Evolutionary conservation across 1,139 yeast genomes (phyloP), one percentile per base, ranked within the genome.

Genomic region (Scheffersomyces cryptocercus): DNA sequence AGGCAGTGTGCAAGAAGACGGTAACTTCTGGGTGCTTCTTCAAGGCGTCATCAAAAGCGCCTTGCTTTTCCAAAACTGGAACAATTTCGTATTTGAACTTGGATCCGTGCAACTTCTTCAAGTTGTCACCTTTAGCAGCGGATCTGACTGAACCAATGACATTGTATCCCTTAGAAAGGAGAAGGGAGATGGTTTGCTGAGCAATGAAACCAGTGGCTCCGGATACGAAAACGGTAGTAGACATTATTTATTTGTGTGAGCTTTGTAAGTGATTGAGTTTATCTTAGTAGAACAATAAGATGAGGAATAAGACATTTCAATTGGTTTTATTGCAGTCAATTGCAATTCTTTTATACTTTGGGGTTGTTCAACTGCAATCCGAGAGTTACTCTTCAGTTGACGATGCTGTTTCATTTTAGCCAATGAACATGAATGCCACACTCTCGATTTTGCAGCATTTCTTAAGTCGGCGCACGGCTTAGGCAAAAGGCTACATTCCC

Each of bases 161-260:
- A 3, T 47, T 47, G 47, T 66, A 66, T 12, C 58, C 55, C 20
- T 31, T 31, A 9, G 35, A 13, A 20, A 31, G 20, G 12, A 31
- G 24, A 31, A 31, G 35, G 4, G 35, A 15, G 24, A 47, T 53
- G 11, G 63, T 52, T 40, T 64, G 63, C 37, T 57, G 59, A 13
- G 73, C 73, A 42, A 68, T 61, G 44, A 58, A 67, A 2, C 73
- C 73, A 24, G 67, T 57, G 24, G 69, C 73, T 14, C 74, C 73
- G 6, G 72, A 59, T 11, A 69, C 67, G 39, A 66, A 64, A 16
- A 65, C 65, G 6, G 40, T 45, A 14, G 42, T 32, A 12, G 43
- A 28, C 43, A 43, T 43, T 65, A 53, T 10, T 48, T 26, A 31
- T n/a, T 5, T 31, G 15, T 31, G 10, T 31, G 20, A 31, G 10